These are phyloP conservation scores for Spiraea crenata DNA, from an alignment of 331 rosid genomes.

Conservation along the genomic window DNA sequence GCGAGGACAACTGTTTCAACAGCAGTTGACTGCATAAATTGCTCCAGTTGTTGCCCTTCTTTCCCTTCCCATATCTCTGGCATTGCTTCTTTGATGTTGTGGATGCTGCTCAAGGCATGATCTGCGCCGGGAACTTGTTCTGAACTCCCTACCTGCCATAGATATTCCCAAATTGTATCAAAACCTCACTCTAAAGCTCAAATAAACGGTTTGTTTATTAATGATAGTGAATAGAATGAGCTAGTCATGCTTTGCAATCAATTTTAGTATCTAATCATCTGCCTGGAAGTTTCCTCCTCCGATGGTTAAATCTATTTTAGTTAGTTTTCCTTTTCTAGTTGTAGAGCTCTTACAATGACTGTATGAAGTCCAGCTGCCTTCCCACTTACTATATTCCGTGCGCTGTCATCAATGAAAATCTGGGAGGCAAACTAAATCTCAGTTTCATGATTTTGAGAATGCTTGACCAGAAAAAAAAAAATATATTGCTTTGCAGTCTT, in stretches of 20 bases:
- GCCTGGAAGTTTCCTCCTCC: background rate
- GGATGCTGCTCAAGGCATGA: constrained; percentile 70
- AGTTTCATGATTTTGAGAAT: background rate
- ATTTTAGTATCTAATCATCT: background rate
- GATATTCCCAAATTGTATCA: constrained; percentile 14
- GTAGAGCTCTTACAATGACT: constrained; percentile 60
- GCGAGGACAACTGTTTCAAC: constrained; percentile 57
- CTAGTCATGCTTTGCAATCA: background rate
- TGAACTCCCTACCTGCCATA: constrained; percentile 68
- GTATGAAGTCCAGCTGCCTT: constrained; percentile 78
- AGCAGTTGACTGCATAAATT: constrained; percentile 48
- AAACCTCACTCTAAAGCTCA: background rate
- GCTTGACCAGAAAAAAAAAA: background rate
- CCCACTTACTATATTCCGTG: constrained; percentile 73
- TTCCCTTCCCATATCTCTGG: constrained; percentile 76
- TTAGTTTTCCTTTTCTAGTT: background rate
- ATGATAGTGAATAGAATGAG: background rate
- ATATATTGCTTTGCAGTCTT: constrained; percentile 24
- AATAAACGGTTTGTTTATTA: background rate
- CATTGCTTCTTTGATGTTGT: constrained; percentile 77
- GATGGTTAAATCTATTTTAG: background rate
- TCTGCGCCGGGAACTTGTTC: constrained; percentile 73
- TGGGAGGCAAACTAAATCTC: constrained; percentile 26
- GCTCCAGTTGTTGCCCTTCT: constrained; percentile 38
- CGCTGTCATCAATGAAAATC: constrained; percentile 89